phyloP scores from a whole-genome alignment of 1,284 basidiomycete species.

The Leccinum griseonigrum region DNA sequence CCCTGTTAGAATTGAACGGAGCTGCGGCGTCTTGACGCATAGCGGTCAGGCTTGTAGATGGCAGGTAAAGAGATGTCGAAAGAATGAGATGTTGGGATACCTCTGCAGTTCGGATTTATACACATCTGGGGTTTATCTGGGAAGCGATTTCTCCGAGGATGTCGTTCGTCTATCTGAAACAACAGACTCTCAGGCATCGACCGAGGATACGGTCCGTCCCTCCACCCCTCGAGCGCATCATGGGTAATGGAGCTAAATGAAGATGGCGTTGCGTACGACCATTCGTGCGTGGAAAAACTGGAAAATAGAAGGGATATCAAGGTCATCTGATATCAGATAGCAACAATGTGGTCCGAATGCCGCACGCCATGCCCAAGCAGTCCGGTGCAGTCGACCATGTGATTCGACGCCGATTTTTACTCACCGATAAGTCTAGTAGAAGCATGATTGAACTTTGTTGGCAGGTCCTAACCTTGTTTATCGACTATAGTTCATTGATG shows the following conservation, averaged over 20 bases:
- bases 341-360: neutral
- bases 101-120: conserved; percentile 13
- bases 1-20: conserved; percentile 28
- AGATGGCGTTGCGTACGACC: neutral
- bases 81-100: neutral
- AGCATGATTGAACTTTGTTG: neutral
- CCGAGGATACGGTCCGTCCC: neutral
- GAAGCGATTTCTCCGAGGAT: neutral
- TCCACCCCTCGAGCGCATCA: neutral
- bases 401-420: conserved; percentile 3
- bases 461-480: neutral
- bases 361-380: neutral
- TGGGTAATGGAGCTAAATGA: conserved; percentile 9
- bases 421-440: conserved; percentile 5
- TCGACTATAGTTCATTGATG: neutral
- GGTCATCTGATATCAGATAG: neutral
- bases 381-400: neutral
- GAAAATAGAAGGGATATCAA: neutral
- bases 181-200: conserved; percentile 8
- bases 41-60: conserved; percentile 1
- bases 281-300: neutral
- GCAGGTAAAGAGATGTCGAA: neutral
- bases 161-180: neutral
- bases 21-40: conserved; percentile 26
- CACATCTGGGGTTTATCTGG: conserved; percentile 1